Conservation (phyloP, 768 basidiomycete species). For the Kwoniella sp. region DNA sequence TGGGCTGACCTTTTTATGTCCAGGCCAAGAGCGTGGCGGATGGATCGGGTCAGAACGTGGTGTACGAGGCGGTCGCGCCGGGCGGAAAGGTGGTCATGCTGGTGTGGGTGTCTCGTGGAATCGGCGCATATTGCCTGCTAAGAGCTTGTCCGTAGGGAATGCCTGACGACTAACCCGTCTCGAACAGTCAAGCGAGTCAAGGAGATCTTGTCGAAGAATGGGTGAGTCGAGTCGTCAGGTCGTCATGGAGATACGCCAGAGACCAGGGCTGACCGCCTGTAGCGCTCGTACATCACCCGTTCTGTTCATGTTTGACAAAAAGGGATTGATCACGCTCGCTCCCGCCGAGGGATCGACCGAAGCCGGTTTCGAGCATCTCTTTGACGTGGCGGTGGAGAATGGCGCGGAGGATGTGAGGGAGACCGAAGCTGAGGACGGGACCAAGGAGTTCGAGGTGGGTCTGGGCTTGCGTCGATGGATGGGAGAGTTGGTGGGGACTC, state of each 20-base stretch:
- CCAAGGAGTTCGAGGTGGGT: conserved; percentile 29
- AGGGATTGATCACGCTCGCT: conserved; percentile 36
- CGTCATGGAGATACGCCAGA: not conserved
- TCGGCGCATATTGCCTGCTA: not conserved
- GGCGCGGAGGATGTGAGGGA: conserved; percentile 48
- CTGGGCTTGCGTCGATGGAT: not conserved
- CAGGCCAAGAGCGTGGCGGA: conserved; percentile 28
- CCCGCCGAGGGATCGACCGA: not conserved
- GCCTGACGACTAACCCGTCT: conserved; percentile 40
- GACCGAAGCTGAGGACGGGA: conserved; percentile 24
- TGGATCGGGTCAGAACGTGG: conserved; percentile 37
- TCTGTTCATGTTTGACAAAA: conserved; percentile 42
- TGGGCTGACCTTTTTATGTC: too few species aligned
- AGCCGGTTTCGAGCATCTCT: conserved; percentile 39
- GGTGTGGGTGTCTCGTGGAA: conserved; percentile 30
- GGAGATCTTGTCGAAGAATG: conserved; percentile 37
- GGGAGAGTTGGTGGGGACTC: not conserved
- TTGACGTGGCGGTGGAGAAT: conserved; percentile 41
- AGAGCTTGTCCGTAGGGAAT: conserved; percentile 27
- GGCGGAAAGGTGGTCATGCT: conserved; percentile 44
- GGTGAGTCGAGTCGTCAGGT: conserved; percentile 11
- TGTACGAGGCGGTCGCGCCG: conserved; percentile 44
- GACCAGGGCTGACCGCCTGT: not conserved
- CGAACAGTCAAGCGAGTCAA: conserved; percentile 35
- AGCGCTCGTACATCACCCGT: conserved; percentile 43